Evolutionary conservation across 352 stramenopile genomes (phyloP).

Genomic region (Globisporangium viniferum): DNA sequence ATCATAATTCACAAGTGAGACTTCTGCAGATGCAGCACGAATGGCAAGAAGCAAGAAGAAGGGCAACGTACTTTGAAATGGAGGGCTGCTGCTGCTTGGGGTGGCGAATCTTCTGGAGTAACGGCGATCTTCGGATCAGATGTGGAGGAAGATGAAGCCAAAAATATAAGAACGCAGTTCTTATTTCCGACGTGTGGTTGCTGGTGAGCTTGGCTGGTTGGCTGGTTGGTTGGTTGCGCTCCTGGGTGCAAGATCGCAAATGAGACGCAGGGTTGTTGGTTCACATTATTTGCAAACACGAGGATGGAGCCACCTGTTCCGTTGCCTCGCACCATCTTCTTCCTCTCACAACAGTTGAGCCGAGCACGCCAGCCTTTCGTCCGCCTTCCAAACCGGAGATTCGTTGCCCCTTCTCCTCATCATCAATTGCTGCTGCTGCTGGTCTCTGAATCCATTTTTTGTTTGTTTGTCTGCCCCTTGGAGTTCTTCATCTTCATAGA

Average conservation of each 20-base stretch:
- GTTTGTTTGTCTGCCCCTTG: background rate
- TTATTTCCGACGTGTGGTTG: constrained; percentile 1
- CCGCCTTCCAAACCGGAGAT: constrained; percentile 11
- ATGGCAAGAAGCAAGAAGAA: background rate
- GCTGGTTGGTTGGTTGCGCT: background rate
- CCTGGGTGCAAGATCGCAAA: constrained; percentile 14
- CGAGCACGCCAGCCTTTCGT: background rate
- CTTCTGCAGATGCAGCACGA: background rate
- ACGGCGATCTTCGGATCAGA: constrained; percentile 4
- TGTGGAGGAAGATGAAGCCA: constrained; percentile 3
- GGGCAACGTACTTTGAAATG: background rate
- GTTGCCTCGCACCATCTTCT: background rate
- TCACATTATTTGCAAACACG: background rate
- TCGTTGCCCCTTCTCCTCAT: background rate
- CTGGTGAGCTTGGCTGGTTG: background rate
- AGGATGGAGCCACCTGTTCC: background rate
- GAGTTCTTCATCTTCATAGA: background rate
- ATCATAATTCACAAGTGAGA: constrained; percentile 23
- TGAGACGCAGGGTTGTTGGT: constrained; percentile 1
- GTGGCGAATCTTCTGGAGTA: constrained; percentile 9
- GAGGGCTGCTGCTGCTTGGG: background rate
- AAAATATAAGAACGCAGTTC: background rate
- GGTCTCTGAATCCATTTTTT: constrained; percentile 4
- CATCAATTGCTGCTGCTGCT: background rate
- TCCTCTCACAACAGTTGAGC: background rate